Conservation (phyloP, 2,329 filamentous ascomycete species). For the Trichoderma lentiforme region DNA sequence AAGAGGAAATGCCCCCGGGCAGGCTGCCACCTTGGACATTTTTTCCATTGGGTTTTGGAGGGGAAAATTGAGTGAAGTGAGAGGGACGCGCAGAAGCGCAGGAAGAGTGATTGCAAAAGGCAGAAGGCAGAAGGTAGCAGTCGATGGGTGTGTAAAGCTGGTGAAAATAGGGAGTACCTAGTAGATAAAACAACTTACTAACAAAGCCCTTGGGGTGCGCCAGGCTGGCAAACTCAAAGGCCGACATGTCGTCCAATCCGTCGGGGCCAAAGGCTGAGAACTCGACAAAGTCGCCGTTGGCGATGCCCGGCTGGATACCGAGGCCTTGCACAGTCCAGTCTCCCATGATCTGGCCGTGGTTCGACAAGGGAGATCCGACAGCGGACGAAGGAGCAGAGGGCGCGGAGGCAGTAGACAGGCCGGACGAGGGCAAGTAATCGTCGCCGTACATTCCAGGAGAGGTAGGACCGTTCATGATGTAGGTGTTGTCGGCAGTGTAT, state of each 20-base stretch:
- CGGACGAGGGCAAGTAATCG: conserved; percentile 52
- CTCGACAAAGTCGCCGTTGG: conserved; percentile 55
- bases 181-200: conserved; percentile 46
- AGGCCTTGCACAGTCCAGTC: conserved; percentile 57
- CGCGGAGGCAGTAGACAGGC: conserved; percentile 58
- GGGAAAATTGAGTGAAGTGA: not conserved
- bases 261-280: conserved; percentile 52
- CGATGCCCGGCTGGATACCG: conserved; percentile 61
- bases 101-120: not conserved
- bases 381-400: conserved; percentile 65
- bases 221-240: conserved; percentile 41
- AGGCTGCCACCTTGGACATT: not conserved
- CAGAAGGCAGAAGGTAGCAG: not conserved
- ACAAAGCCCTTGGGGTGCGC: conserved; percentile 51
- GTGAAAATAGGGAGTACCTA: conserved; percentile 5
- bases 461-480: conserved; percentile 45
- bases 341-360: conserved; percentile 55
- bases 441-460: conserved; percentile 51
- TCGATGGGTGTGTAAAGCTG: not conserved
- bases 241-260: conserved; percentile 48
- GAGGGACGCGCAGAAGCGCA: not conserved
- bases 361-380: conserved; percentile 64
- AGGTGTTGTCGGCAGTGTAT: conserved; percentile 45
- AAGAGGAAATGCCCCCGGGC: conserved; percentile 7
- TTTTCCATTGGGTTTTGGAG: not conserved